Evolutionary conservation across 805 yeast genomes (phyloP), one percentile per base, ranked within the genome.

Genomic region (Lachancea waltii): DNA sequence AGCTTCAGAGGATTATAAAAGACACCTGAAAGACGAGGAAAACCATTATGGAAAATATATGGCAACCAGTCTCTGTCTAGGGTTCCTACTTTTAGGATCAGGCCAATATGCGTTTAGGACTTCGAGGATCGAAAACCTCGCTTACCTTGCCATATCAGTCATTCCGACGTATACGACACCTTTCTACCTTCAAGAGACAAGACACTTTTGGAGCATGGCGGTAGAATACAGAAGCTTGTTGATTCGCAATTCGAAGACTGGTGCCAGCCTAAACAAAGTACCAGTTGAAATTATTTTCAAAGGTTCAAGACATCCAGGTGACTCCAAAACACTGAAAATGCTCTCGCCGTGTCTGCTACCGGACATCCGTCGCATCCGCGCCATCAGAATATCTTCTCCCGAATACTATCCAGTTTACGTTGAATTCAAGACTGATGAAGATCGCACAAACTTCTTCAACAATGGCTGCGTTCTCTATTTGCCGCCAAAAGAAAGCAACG

Each of bases 171-270:
- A 51, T 31, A 42, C 31, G 36, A 37, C 42, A 3, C 58, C 58
- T 2, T 53, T 81, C 15, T 86, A 84, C 53, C 57, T 90, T 37
- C 95, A 86, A 56, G 95, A 94, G 2, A 63, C 87, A 25, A 69
- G 95, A 29, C 94, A 87, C 57, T 81, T 92, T 46, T 92, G 97
- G 97, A 81, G 87, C 1, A 62, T 92, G 43, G 75, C 94, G 0
- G 81, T 82, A 4, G 87, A 81, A 47, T 81, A 81, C 2, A 65
- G 96, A 41, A 86, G 96, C 55, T 62, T 92, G n/a, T 72, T 84
- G 4, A 70, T 81, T 1, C 69, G 92, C 40, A 86, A 87, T 54
- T 77, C 81, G 7, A 73, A 72, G 15, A 71, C 81, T 0, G 73
- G 68, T 4, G 68, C 64, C 27, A 79, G 86, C 0, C 66, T 76